Evolutionary conservation across 257 asterid species (phyloP).

Genomic region (Catharanthus roseus): DNA sequence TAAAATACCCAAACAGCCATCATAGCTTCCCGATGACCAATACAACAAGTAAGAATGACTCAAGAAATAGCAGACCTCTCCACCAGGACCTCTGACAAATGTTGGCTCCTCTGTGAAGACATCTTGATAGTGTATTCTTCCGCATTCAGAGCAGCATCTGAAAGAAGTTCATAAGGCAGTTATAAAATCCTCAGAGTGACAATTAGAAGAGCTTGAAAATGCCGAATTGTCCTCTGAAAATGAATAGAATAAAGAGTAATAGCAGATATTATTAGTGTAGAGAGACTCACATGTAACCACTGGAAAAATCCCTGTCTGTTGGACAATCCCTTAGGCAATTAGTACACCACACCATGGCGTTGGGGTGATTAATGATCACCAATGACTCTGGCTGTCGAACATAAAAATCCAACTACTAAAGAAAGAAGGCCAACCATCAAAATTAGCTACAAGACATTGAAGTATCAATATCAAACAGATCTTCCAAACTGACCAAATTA

Average conservation of each 20-base stretch:
- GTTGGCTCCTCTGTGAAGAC: conserved; percentile 20
- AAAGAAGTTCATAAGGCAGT: neutral
- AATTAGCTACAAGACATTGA: neutral
- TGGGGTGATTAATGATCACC: neutral
- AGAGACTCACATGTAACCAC: conserved; percentile 17
- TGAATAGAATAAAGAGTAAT: neutral
- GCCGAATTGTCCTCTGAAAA: neutral
- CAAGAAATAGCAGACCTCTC: conserved; percentile 17
- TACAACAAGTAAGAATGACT: neutral
- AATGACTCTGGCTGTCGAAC: neutral
- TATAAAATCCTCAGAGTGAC: neutral
- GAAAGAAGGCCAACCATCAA: neutral
- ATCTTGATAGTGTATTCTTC: conserved; percentile 22
- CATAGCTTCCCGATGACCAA: neutral
- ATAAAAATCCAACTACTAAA: neutral
- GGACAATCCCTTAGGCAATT: conserved; percentile 17
- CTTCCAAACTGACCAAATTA: no score
- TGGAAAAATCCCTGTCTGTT: conserved; percentile 12
- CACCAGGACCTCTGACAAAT: conserved; percentile 21
- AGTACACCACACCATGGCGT: conserved; percentile 18
- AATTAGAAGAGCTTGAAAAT: neutral
- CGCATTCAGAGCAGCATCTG: conserved; percentile 26
- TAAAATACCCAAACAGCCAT: neutral
- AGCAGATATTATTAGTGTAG: neutral
- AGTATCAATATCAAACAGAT: no score